phyloP scores from a whole-genome alignment of 2,329 filamentous ascomycete species.

The Magnaporthiopsis incrustans region DNA sequence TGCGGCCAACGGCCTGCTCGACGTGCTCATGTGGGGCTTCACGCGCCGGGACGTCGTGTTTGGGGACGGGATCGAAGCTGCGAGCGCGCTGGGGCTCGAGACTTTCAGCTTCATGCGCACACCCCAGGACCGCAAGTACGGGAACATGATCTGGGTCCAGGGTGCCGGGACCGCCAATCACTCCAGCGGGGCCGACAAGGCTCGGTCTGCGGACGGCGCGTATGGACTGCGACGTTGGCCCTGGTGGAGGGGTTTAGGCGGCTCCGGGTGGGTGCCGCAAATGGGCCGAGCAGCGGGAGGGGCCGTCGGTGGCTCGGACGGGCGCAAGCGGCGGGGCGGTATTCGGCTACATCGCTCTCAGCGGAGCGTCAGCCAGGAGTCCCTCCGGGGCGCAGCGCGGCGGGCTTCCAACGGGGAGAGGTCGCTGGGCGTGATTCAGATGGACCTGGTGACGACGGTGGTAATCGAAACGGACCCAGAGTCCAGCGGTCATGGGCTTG shows the following conservation, averaged over 20 bases:
- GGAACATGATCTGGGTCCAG: constrained; percentile 24
- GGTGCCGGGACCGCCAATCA: constrained; percentile 12
- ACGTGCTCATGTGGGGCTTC: constrained; percentile 22
- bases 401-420: background rate
- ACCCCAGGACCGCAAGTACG: constrained; percentile 18
- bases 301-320: background rate
- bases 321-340: constrained; percentile 2
- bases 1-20: constrained; percentile 34
- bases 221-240: background rate
- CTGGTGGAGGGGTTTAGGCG: background rate
- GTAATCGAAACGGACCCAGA: constrained; percentile 19
- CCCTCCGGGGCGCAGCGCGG: constrained; percentile 6
- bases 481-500: background rate
- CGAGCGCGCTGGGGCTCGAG: constrained; percentile 25
- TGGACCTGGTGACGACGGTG: constrained; percentile 22
- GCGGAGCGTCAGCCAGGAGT: constrained; percentile 14
- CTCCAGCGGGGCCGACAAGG: background rate
- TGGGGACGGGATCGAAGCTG: constrained; percentile 15
- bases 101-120: constrained; percentile 27
- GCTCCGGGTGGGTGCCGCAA: background rate
- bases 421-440: constrained; percentile 15
- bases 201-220: background rate
- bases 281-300: background rate
- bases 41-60: constrained; percentile 20
- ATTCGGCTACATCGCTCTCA: background rate